phyloP scores from a whole-genome alignment of 768 basidiomycete genomes.

The Pleurotus citrinopileatus region DNA sequence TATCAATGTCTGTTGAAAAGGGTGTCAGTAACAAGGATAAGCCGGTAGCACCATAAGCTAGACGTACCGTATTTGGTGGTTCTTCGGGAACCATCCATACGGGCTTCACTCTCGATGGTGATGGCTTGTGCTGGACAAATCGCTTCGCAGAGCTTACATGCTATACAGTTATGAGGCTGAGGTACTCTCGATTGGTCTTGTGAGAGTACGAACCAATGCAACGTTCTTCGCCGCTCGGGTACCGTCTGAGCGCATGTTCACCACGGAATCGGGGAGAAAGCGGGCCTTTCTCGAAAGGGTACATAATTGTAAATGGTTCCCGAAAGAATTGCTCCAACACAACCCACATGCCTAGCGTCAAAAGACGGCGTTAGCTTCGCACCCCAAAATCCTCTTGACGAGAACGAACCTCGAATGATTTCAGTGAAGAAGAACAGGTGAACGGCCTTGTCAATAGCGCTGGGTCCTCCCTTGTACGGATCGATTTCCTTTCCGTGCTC shows the following conservation, averaged over 20 bases:
- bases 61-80: slow-evolving; percentile 93
- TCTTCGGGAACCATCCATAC: slow-evolving; percentile 91
- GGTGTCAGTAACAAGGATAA: slow-evolving; percentile 6
- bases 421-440: slow-evolving; percentile 99
- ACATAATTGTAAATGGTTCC: slow-evolving; percentile 97
- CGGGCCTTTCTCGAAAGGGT: slow-evolving; percentile 97
- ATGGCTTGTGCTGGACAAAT: slow-evolving; percentile 99
- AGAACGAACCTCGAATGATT: slow-evolving; percentile 83
- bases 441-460: slow-evolving; percentile 93
- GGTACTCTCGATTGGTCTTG: background rate
- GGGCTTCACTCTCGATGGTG: slow-evolving; percentile 97
- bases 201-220: slow-evolving; percentile 79
- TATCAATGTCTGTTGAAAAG: slow-evolving; percentile 79
- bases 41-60: slow-evolving; percentile 9
- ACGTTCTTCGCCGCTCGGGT: slow-evolving; percentile 96
- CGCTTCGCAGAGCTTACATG: slow-evolving; percentile 98
- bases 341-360: slow-evolving; percentile 88
- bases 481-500: slow-evolving; percentile 54
- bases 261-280: slow-evolving; percentile 97
- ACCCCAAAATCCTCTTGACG: background rate
- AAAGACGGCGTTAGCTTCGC: background rate
- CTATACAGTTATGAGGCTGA: slow-evolving; percentile 35
- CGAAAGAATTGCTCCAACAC: slow-evolving; percentile 90
- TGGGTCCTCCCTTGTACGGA: slow-evolving; percentile 76
- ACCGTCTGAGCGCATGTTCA: slow-evolving; percentile 94